A percentile compares a stretch with the other conserved stretches of the same genome.
These are phyloP conservation scores for Auricularia sp. DNA, from an alignment of 768 basidiomycete species.

Conservation along the genomic window DNA sequence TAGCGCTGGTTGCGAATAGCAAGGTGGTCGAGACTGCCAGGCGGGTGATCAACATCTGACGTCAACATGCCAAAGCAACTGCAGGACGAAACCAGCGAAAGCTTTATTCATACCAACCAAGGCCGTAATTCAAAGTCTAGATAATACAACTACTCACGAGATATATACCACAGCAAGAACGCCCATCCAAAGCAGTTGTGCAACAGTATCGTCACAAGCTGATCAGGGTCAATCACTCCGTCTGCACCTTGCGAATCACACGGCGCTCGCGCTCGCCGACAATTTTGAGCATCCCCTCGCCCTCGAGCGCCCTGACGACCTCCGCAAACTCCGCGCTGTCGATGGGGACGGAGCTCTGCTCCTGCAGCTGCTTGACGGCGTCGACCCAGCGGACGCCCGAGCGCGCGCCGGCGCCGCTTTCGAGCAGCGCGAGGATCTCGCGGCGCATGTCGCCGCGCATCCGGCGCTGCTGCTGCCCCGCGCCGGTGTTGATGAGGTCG, in stretches of 20 bases:
- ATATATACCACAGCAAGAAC: too few species aligned
- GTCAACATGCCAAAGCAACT: too few species aligned
- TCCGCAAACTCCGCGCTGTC: conserved; percentile 73
- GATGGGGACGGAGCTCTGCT: conserved; percentile 76
- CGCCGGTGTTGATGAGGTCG: conserved; percentile 89
- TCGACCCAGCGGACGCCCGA: conserved; percentile 75
- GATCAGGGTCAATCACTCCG: neutral
- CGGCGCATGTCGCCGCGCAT: conserved; percentile 82
- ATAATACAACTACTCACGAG: too few species aligned
- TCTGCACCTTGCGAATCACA: conserved; percentile 52
- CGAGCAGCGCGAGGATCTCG: conserved; percentile 62
- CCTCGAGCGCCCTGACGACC: conserved; percentile 67
- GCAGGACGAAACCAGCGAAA: too few species aligned
- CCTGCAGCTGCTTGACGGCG: conserved; percentile 63
- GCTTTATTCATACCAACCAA: too few species aligned
- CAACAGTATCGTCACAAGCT: too few species aligned
- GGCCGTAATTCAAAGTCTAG: too few species aligned
- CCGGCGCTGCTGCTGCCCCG: conserved; percentile 75
- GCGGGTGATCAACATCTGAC: too few species aligned
- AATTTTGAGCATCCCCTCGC: conserved; percentile 78
- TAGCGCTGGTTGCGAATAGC: too few species aligned
- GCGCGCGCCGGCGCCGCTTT: conserved; percentile 33
- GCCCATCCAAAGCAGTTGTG: too few species aligned
- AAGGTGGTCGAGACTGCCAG: too few species aligned
- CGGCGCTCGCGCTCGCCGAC: conserved; percentile 80